Conservation (phyloP, 179 eudicot species). For the Silene noctiflora region DNA sequence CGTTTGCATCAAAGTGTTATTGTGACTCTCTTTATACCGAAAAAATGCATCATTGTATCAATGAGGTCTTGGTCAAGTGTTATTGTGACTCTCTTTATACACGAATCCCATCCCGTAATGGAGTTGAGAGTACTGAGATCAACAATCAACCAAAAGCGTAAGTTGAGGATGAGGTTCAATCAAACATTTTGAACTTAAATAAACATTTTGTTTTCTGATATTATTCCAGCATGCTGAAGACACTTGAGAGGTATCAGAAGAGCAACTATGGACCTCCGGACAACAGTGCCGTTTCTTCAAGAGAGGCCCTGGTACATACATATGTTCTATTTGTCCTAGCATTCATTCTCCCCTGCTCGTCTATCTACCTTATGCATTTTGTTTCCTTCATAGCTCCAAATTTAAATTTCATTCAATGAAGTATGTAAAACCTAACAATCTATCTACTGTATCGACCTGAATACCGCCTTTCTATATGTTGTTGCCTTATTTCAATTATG, state of each 20-base stretch:
- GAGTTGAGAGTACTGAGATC: no score
- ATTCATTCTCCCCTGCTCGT: no score
- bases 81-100: no score
- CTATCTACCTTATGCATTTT: neutral
- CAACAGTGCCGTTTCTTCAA: conserved; percentile 57
- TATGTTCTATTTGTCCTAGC: no score
- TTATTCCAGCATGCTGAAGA: conserved; percentile 70
- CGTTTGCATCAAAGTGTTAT: neutral
- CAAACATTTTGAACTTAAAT: no score
- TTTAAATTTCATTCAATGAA: no score
- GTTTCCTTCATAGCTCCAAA: no score
- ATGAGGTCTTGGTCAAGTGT: neutral
- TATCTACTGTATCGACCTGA: neutral
- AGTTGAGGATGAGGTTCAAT: no score
- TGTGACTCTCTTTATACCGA: neutral
- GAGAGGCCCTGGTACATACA: conserved; percentile 70
- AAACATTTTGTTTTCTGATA: neutral
- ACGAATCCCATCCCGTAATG: no score
- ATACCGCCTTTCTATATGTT: no score
- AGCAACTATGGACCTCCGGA: conserved; percentile 95
- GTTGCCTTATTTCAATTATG: no score
- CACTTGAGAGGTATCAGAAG: conserved; percentile 90
- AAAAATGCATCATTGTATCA: neutral
- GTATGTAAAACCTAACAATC: neutral
- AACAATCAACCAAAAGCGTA: no score